Conservation (phyloP, 371 early-diverging fungal species). For the Mucor mucedo region DNA sequence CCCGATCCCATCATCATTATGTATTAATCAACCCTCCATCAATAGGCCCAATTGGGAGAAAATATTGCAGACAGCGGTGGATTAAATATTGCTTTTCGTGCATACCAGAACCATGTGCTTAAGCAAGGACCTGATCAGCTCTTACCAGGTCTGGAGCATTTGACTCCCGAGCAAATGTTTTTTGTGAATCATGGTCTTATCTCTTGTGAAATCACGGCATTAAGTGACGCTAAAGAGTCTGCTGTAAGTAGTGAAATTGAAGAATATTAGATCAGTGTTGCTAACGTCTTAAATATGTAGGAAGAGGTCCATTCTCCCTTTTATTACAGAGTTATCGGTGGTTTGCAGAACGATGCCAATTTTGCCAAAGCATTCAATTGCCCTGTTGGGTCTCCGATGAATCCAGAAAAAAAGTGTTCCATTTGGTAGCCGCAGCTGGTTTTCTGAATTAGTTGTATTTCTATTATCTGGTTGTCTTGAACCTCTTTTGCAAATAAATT, state of each 20-base stretch:
- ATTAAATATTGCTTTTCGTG: conserved; percentile 34
- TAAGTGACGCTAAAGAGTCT: too few relatives aligned
- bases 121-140: not conserved
- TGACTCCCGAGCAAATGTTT: not conserved
- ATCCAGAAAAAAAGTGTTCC: conserved; percentile 46
- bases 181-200: not conserved
- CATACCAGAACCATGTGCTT: conserved; percentile 13
- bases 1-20: too few relatives aligned
- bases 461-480: too few relatives aligned
- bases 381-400: conserved; percentile 51
- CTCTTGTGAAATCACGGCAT: too few relatives aligned
- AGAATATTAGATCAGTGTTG: too few relatives aligned
- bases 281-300: not conserved
- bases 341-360: conserved; percentile 53
- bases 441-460: too few relatives aligned
- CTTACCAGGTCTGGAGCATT: not conserved
- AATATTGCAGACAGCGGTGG: conserved; percentile 82
- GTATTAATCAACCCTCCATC: too few relatives aligned
- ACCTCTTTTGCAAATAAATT: too few relatives aligned
- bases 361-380: conserved; percentile 70
- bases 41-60: conserved; percentile 60
- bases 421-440: conserved; percentile 41
- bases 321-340: conserved; percentile 61
- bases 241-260: too few relatives aligned
- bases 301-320: conserved; percentile 57